Base-by-base conservation (phyloP, 805 yeast species). In the Pichia eremophila region DNA sequence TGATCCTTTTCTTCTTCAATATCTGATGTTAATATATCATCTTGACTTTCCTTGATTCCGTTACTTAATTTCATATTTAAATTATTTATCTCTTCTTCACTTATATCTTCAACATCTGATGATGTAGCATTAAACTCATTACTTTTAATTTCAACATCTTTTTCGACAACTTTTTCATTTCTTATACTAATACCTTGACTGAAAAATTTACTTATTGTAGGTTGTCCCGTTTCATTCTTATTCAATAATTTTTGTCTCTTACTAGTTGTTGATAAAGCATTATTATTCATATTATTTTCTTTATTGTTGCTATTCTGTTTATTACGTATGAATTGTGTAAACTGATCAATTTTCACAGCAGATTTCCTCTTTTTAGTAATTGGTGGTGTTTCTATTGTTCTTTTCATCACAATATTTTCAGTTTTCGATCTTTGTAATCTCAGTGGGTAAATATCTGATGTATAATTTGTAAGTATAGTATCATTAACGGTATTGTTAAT, bases 201-300 rank as follows among this genome's bases (percentile, higher is more conserved):
- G 42, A 60, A 57, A 40, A 56, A 56, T 38, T 49, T 48, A 46
- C 66, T 57, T 5, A 46, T 45, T 43, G 43, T 41, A 27, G 41
- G 41, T 25, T 39, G 39, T 7, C 50, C 54, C 25, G 39, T 46
- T n/a, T 46, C 45, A 9, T 48, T 46, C 11, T 49, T 54, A 34
- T 53, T 50, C 5, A 64, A 51, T 4, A 60, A 10, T 46, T 53
- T 61, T 25, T 56, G 58, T 28, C 66, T 55, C 39, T 63, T 64
- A 9, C 58, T 29, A 2, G 53, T 50, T 6, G 63, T 61, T 7
- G 63, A 58, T 8, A 52, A 39, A 22, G 25, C 25, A 22, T 22
- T 22, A 22, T 22, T 22, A 5, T 7, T 3, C 25, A 22, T 4
- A 22, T 46, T n/a, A 17, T 27, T 39, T 5, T 14, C n/a, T 9